Base-by-base conservation (phyloP, 805 yeast species). In the Saccharomycopsis capsularis region DNA sequence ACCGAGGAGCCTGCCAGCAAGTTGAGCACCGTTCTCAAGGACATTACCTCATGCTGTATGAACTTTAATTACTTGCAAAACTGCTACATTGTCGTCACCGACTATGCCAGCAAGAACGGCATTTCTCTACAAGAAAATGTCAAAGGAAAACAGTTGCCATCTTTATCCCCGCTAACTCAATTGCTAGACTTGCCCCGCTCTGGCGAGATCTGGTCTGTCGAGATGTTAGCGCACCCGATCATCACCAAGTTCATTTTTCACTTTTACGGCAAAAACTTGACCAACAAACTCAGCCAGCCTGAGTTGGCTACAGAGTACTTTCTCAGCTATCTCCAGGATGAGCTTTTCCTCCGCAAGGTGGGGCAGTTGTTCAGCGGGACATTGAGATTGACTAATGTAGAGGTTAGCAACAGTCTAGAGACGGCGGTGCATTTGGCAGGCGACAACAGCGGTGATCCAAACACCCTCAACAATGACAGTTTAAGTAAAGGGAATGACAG, bases 231-330 rank as follows among this genome's bases (percentile, higher is more conserved):
- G 15, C 44, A 37, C 7, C 51, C 55, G 19, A 50, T 48, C 6
- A 44, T 52, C 11, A 50, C 55, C 2, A 49, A 50, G 30, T 52
- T 52, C 35, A 46, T 52, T 4, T 52, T 38, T 32, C 55, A 52
- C 44, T 52, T 52, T 39, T 52, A 40, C 43, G 54, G 54, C 18
- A 52, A 52, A 23, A 50, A 44, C 16, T n/a, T 46, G n/a, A 52
- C 55, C 2, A 52, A 52, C 35, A 52, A 52, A 25, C 19, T 52
- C 13, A 43, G 40, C 34, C 53, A 52, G 25, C 55, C 55, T 13
- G 51, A 50, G 22, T 35, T 52, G 25, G 54, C 55, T 7, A 39
- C 38, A 27, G 55, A 52, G 11, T 52, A 41, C 35, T 50, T 49
- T 24, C 37, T 52, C 27, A 47, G 40, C 27, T 50, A 32, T 38